Evolutionary conservation across 345 rosid species (phyloP), one percentile per base, ranked within the genome.

Genomic region (Eucalyptus decipiens): DNA sequence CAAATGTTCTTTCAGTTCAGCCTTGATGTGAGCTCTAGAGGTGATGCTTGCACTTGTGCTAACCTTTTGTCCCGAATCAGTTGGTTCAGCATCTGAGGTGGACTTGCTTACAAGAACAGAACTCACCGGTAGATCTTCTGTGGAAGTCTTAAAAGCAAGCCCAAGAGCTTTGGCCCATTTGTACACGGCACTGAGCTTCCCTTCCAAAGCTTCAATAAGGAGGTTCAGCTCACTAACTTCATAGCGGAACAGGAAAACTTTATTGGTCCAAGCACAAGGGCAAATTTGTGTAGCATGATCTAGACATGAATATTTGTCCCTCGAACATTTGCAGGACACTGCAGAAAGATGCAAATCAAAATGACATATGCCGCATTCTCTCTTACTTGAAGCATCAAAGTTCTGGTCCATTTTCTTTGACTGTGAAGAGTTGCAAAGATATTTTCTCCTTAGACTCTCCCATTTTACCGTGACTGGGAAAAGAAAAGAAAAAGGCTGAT

Each of bases 341-440:
- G 98, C 96, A 11, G 99, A 97, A 62, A 96, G 94, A 90, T 95
- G 93, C 92, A 97, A 89, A 91, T 97, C 97, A 40, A 51, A 93
- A 86, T 88, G 92, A 91, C 98, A 97, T 60, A 91, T 88, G 89
- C 89, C 48, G 87, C 97, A 96, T 89, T 94, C 97, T 89, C 89
- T 94, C 90, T 94, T 96, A 89, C 90, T 90, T 18, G 65, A 89
- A n/a, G 90, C 91, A 90, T 92, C 95, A 89, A 92, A 92, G 80
- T 85, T 88, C 88, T 89, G 88, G 69, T 91, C 94, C 94, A 96
- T 95, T 87, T 87, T 94, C 90, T 65, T 90, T 80, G 93, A 89
- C 86, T 89, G 91, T 56, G 90, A 92, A 37, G 91, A 86, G 76
- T 30, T 43, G 87, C 94, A 91, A 48, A 96, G 95, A 90, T 92